Evolutionary conservation across 768 basidiomycete genomes (phyloP).

Genomic region (Calocera viscosa): DNA sequence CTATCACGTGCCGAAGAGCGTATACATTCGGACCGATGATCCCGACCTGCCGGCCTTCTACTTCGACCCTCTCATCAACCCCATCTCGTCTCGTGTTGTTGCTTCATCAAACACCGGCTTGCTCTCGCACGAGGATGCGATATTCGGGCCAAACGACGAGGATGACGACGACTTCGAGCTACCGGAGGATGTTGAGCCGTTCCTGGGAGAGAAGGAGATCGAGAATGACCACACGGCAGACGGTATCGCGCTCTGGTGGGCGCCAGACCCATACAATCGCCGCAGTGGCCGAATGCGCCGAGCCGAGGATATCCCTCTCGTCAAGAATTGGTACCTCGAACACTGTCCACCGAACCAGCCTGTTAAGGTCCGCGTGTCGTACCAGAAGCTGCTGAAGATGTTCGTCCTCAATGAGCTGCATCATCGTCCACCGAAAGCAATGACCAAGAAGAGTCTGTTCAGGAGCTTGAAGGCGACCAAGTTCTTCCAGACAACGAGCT

Average conservation of each 20-base stretch:
- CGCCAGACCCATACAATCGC: conserved; percentile 87
- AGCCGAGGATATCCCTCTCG: conserved; percentile 88
- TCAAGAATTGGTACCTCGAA: conserved; percentile 98
- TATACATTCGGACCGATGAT: conserved; percentile 97
- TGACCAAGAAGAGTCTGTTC: conserved; percentile 97
- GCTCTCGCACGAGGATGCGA: conserved; percentile 77
- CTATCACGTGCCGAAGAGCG: conserved; percentile 91
- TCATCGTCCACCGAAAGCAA: conserved; percentile 80
- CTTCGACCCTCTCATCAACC: conserved; percentile 97
- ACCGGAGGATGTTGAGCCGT: conserved; percentile 63
- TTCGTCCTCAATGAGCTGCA: conserved; percentile 91
- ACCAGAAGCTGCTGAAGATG: conserved; percentile 93
- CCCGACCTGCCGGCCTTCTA: conserved; percentile 99
- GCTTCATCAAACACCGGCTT: conserved; percentile 70
- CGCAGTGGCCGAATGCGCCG: conserved; percentile 86
- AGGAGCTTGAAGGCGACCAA: conserved; percentile 94
- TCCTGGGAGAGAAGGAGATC: conserved; percentile 63
- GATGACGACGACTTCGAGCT: conserved; percentile 84
- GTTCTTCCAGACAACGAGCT: conserved; percentile 95
- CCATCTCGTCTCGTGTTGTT: conserved; percentile 81
- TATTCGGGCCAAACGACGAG: conserved; percentile 77
- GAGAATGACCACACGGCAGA: conserved; percentile 91
- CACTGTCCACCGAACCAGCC: conserved; percentile 94
- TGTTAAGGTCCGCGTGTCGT: conserved; percentile 97
- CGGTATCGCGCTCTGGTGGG: conserved; percentile 97